These are phyloP conservation scores for Picea abies DNA, from an alignment of 83 land plant genomes.

Conservation along the genomic window DNA sequence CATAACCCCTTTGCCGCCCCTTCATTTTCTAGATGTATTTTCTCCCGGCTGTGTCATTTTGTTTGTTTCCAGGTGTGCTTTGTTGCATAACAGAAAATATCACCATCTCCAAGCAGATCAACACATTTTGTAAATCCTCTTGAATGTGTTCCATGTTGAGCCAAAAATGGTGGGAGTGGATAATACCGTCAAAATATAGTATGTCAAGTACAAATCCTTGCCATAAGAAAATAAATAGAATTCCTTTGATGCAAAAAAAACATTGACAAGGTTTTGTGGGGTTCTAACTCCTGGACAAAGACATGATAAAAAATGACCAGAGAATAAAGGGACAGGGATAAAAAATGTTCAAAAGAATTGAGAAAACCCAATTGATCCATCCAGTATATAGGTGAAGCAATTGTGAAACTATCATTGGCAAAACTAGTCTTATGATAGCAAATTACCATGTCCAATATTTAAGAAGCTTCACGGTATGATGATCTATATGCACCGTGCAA, in stretches of 20 bases:
- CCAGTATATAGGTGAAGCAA: slow-evolving; percentile 69
- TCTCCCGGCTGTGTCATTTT: too few species aligned
- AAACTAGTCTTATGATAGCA: slow-evolving; percentile 83
- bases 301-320: slow-evolving; percentile 89
- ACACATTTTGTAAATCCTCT: slow-evolving; percentile 80
- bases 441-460: slow-evolving; percentile 99
- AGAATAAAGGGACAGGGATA: slow-evolving; percentile 89
- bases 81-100: slow-evolving; percentile 82
- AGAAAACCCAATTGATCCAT: slow-evolving; percentile 79
- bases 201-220: slow-evolving; percentile 59
- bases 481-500: slow-evolving; percentile 68
- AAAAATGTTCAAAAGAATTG: slow-evolving; percentile 80
- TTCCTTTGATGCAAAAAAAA: slow-evolving; percentile 94
- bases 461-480: slow-evolving; percentile 65
- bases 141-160: slow-evolving; percentile 82
- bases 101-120: slow-evolving; percentile 92
- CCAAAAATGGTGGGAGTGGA: slow-evolving; percentile 76
- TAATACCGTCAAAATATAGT: slow-evolving; percentile 48
- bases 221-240: slow-evolving; percentile 99
- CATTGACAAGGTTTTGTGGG: slow-evolving; percentile 97
- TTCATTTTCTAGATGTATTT: too few species aligned
- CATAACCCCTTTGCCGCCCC: too few species aligned
- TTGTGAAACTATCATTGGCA: slow-evolving; percentile 83
- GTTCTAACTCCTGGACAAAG: slow-evolving; percentile 86
- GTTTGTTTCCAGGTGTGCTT: neutral